These are phyloP conservation scores for Sambucus nigra DNA, from an alignment of 129 eudicot species.

Conservation along the genomic window DNA sequence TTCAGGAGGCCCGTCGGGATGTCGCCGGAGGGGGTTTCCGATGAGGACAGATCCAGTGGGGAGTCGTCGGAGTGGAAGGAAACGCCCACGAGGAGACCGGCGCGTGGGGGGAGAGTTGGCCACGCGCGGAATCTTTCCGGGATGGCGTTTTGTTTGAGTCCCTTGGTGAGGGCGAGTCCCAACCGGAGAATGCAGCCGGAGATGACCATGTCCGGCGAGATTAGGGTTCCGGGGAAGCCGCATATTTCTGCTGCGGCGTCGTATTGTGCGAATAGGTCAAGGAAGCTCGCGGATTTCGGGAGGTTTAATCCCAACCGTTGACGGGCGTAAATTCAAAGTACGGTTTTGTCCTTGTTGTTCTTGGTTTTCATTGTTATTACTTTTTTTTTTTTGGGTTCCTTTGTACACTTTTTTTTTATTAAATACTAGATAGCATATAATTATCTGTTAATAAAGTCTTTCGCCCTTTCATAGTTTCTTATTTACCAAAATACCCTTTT, in stretches of 20 bases:
- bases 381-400: neutral
- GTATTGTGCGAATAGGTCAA: slow-evolving; percentile 55
- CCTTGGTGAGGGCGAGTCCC: slow-evolving; percentile 72
- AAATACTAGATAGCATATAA: neutral
- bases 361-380: neutral
- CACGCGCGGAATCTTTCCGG: slow-evolving; percentile 36
- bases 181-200: slow-evolving; percentile 50
- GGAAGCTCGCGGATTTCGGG: slow-evolving; percentile 43
- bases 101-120: slow-evolving; percentile 22
- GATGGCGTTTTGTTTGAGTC: slow-evolving; percentile 47
- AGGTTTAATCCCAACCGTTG: slow-evolving; percentile 6
- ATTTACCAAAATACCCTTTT: too few relatives aligned
- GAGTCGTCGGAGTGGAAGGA: slow-evolving; percentile 52
- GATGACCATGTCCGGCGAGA: slow-evolving; percentile 35
- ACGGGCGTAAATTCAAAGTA: neutral
- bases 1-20: slow-evolving; percentile 49
- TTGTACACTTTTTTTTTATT: neutral
- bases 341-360: slow-evolving; percentile 1
- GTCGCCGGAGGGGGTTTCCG: slow-evolving; percentile 45
- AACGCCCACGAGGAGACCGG: slow-evolving; percentile 39
- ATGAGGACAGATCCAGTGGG: slow-evolving; percentile 34
- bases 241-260: slow-evolving; percentile 34
- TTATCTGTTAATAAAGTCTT: too few relatives aligned
- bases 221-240: slow-evolving; percentile 40
- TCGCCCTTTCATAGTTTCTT: too few relatives aligned